Evolutionary conservation across 2,329 filamentous ascomycete genomes (phyloP), one percentile per base, ranked within the genome.

Genomic region (Fonsecaea erecta): DNA sequence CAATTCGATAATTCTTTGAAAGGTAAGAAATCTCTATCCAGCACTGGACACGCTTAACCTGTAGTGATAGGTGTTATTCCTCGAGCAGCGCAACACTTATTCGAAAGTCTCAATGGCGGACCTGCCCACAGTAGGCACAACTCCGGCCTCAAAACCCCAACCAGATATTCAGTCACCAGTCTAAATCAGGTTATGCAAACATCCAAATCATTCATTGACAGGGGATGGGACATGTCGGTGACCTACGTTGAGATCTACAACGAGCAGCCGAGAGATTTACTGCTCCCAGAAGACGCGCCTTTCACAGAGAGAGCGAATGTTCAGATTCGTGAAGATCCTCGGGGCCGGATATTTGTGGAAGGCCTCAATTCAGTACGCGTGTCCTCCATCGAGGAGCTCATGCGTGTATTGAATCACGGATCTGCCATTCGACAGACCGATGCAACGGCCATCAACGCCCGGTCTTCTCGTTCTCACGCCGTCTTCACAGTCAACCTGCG

Each of bases 161-260:
- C 88, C 53, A 87, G 92, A 69, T 95, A 96, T 71, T 93, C 91
- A 1, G 84, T 86, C 64, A 80, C 80, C 66, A 82, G 82, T 1
- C 75, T 84, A n/a, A 80, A 77, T 57, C 62, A 76, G n/a, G 73
- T 71, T 14, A 62, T 75, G 35, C 68, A 76, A 63, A 75, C 73
- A 62, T 73, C 80, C 2, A 84, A 83, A 68, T 61, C 75, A 21
- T 75, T 77, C 37, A 77, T 74, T 3, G 91, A 95, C 55, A 93
- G 90, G 77, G 90, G 85, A 68, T 99, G 95, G 95, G 90, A 92
- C 59, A 82, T 99, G 73, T 96, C 91, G 77, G 95, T 94, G 11
- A 97, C 93, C 0, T 97, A 97, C 75, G 91, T 97, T 60, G 86
- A 98, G 82, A 99, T 99, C 70, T 99, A 99, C 81, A 98, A 99